Evolutionary conservation across 345 rosid genomes (phyloP).

Genomic region (Aquilaria sinensis): DNA sequence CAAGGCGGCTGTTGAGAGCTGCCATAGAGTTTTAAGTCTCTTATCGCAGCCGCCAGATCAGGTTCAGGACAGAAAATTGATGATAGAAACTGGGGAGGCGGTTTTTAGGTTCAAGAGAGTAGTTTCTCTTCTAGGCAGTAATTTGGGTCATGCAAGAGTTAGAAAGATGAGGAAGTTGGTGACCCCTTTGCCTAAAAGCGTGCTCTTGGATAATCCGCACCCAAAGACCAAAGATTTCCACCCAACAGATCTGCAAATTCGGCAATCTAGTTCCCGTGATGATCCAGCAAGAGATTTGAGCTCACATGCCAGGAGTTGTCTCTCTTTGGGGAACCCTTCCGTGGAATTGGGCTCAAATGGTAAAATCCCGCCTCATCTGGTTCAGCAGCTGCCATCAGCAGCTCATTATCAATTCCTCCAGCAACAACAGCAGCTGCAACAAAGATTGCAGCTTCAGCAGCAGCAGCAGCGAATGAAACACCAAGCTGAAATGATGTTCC

Average conservation of each 20-base stretch:
- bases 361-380: constrained; percentile 45
- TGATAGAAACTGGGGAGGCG: constrained; percentile 76
- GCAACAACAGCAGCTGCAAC: constrained; percentile 52
- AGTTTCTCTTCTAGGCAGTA: constrained; percentile 52
- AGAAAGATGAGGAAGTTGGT: constrained; percentile 60
- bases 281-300: constrained; percentile 36
- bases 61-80: constrained; percentile 46
- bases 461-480: constrained; percentile 50
- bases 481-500: constrained; percentile 72
- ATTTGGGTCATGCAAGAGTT: constrained; percentile 94
- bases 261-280: constrained; percentile 35
- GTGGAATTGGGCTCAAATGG: constrained; percentile 47
- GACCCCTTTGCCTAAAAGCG: constrained; percentile 40
- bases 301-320: constrained; percentile 44
- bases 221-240: constrained; percentile 29
- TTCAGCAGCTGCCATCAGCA: constrained; percentile 33
- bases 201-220: constrained; percentile 50
- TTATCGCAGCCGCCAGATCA: constrained; percentile 58
- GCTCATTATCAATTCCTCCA: constrained; percentile 41
- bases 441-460: constrained; percentile 34
- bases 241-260: constrained; percentile 34
- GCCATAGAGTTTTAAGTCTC: constrained; percentile 67
- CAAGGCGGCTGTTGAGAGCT: constrained; percentile 81
- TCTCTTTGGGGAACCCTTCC: constrained; percentile 44
- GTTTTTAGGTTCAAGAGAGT: constrained; percentile 86